These are phyloP conservation scores for Fusarium temperatum DNA, from an alignment of 2,329 filamentous ascomycete genomes.

Conservation along the genomic window DNA sequence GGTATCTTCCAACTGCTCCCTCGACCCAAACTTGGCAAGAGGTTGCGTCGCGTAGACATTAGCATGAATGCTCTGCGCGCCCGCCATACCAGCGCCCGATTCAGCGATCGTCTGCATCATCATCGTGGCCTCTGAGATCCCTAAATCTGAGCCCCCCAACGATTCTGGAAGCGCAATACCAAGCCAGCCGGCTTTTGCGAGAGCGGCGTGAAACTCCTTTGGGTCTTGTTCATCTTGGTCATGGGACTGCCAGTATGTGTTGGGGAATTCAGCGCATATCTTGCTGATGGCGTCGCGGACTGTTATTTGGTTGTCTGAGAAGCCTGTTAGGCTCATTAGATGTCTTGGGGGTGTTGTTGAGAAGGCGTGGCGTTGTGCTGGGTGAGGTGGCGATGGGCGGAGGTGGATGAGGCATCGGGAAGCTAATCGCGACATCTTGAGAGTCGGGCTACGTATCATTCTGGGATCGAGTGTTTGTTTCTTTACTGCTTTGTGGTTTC, in stretches of 20 bases:
- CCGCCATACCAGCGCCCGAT: conserved; percentile 81
- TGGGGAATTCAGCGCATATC: conserved; percentile 75
- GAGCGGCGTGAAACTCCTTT: conserved; percentile 76
- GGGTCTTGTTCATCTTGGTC: conserved; percentile 78
- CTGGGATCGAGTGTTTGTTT: neutral
- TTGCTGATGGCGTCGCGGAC: conserved; percentile 76
- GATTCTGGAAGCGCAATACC: conserved; percentile 81
- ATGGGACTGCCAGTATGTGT: conserved; percentile 79
- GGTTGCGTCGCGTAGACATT: conserved; percentile 81
- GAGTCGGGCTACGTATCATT: neutral
- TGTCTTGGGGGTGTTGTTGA: conserved; percentile 46
- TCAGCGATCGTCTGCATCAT: conserved; percentile 87
- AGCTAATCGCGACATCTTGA: conserved; percentile 21
- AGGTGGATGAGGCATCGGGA: conserved; percentile 9
- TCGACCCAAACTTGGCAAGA: conserved; percentile 75
- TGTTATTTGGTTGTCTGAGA: conserved; percentile 76
- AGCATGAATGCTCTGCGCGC: conserved; percentile 69
- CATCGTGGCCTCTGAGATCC: conserved; percentile 83
- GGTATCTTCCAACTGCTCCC: conserved; percentile 69
- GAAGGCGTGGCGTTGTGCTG: conserved; percentile 38
- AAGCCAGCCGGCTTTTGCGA: conserved; percentile 81
- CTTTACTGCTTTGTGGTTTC: fast-evolving
- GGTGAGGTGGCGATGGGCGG: neutral
- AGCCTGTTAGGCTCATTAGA: conserved; percentile 77
- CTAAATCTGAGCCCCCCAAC: conserved; percentile 78